Conservation (phyloP, 2,329 filamentous ascomycete species). For the Penicillium sp. region DNA sequence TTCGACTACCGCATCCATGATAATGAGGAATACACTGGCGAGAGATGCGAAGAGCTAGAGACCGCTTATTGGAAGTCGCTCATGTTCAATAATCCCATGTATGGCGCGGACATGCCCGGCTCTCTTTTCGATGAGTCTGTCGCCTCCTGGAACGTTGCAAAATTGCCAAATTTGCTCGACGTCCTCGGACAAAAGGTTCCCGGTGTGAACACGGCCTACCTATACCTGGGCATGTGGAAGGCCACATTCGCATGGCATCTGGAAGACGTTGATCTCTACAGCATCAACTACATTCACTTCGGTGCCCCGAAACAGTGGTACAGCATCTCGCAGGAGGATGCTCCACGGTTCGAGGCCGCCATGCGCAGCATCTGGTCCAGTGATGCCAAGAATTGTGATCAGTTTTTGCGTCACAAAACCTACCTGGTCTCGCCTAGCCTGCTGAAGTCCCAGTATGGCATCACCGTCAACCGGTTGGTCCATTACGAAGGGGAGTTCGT, state of each 20-base stretch:
- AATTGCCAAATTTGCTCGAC: constrained; percentile 88
- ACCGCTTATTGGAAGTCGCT: constrained; percentile 96
- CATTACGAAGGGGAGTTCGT: constrained; percentile 97
- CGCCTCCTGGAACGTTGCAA: constrained; percentile 88
- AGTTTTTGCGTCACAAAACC: constrained; percentile 95
- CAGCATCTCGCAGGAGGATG: constrained; percentile 94
- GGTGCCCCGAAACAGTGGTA: constrained; percentile 99
- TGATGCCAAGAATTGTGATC: constrained; percentile 91
- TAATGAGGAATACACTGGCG: constrained; percentile 80
- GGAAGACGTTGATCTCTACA: constrained; percentile 97
- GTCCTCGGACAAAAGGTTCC: constrained; percentile 93
- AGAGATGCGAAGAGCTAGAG: constrained; percentile 92
- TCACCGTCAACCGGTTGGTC: constrained; percentile 92
- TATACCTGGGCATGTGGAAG: constrained; percentile 99
- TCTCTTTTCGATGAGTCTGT: constrained; percentile 87
- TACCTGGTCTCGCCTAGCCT: constrained; percentile 92
- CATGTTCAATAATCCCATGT: constrained; percentile 90
- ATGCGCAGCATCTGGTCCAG: constrained; percentile 86
- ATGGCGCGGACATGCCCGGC: constrained; percentile 93
- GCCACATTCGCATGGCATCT: constrained; percentile 99
- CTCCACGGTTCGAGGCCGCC: constrained; percentile 83
- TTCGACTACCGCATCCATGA: constrained; percentile 87
- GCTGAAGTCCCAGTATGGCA: constrained; percentile 82
- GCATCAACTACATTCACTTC: constrained; percentile 99
- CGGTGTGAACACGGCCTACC: constrained; percentile 94